phyloP scores from a whole-genome alignment of 1,284 basidiomycete genomes.

The Ceratobasidium sp. region DNA sequence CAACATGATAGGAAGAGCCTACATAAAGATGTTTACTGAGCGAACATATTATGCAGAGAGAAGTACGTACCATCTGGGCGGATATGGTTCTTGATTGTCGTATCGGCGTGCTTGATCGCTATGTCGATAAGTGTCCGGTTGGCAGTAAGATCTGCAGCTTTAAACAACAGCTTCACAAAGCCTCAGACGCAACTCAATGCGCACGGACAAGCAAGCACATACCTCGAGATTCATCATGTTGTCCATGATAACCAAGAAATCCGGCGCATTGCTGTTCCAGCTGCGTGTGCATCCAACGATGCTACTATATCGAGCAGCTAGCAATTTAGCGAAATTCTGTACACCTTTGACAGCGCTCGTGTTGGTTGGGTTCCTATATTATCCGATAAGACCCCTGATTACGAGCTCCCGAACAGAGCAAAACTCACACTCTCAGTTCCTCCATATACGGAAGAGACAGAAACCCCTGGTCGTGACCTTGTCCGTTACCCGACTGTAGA shows the following conservation, averaged over 20 bases:
- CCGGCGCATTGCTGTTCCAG: slow-evolving; percentile 65
- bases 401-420: not conserved
- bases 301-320: slow-evolving; percentile 61
- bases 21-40: not conserved
- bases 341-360: slow-evolving; percentile 58
- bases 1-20: slow-evolving; percentile 76
- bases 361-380: slow-evolving; percentile 59
- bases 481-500: slow-evolving; percentile 17
- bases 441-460: slow-evolving; percentile 68
- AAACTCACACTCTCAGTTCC: slow-evolving; percentile 61
- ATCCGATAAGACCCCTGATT: not conserved
- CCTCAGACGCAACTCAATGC: not conserved
- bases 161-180: slow-evolving; percentile 64
- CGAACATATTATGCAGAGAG: not conserved
- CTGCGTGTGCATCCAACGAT: slow-evolving; percentile 64
- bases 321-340: slow-evolving; percentile 59
- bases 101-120: slow-evolving; percentile 73
- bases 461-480: slow-evolving; percentile 64
- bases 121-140: slow-evolving; percentile 70
- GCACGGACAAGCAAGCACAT: not conserved
- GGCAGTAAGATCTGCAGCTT: slow-evolving; percentile 67
- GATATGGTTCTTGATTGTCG: slow-evolving; percentile 75
- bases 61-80: slow-evolving; percentile 67
- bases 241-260: slow-evolving; percentile 75
- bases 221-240: slow-evolving; percentile 82